These are phyloP conservation scores for Aspergillus vadensis DNA, from an alignment of 2,329 filamentous ascomycete species.

Conservation along the genomic window DNA sequence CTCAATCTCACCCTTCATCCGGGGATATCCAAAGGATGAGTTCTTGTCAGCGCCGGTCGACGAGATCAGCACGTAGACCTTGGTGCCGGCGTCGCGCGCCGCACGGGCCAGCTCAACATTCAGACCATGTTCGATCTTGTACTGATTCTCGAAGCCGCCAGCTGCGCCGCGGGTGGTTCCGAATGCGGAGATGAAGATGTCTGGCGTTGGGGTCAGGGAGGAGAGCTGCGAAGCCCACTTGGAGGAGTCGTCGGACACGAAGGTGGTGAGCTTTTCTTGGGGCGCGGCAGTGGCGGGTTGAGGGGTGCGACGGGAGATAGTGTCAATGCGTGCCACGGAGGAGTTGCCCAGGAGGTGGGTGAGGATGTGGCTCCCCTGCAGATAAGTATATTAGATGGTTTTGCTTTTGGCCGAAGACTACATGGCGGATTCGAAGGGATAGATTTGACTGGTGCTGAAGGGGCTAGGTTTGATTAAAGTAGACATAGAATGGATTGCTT, in stretches of 20 bases:
- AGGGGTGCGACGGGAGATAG: constrained; percentile 49
- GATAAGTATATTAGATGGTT: constrained; percentile 23
- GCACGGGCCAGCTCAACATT: constrained; percentile 77
- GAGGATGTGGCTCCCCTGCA: constrained; percentile 74
- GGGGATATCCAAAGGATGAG: constrained; percentile 57
- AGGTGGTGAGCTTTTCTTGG: constrained; percentile 64
- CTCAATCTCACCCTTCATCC: constrained; percentile 89
- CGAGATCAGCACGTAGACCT: constrained; percentile 77
- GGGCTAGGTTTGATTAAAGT: neutral
- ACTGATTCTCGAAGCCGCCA: constrained; percentile 76
- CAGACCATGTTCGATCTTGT: constrained; percentile 84
- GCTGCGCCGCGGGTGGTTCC: constrained; percentile 77
- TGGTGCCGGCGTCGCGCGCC: constrained; percentile 70
- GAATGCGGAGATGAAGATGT: constrained; percentile 73
- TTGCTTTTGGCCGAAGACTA: too few relatives aligned
- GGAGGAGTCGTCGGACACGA: constrained; percentile 67
- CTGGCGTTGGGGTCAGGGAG: constrained; percentile 57
- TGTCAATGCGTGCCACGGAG: constrained; percentile 44
- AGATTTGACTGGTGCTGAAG: neutral
- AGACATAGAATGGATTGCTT: constrained; percentile 26
- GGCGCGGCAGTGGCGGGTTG: constrained; percentile 48
- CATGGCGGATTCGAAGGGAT: neutral
- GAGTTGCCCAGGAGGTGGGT: constrained; percentile 48
- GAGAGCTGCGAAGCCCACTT: constrained; percentile 67
- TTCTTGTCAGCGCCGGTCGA: constrained; percentile 55